Evolutionary conservation across 2,329 filamentous ascomycete genomes (phyloP).

Genomic region (Thermothelomyces thermophilus): DNA sequence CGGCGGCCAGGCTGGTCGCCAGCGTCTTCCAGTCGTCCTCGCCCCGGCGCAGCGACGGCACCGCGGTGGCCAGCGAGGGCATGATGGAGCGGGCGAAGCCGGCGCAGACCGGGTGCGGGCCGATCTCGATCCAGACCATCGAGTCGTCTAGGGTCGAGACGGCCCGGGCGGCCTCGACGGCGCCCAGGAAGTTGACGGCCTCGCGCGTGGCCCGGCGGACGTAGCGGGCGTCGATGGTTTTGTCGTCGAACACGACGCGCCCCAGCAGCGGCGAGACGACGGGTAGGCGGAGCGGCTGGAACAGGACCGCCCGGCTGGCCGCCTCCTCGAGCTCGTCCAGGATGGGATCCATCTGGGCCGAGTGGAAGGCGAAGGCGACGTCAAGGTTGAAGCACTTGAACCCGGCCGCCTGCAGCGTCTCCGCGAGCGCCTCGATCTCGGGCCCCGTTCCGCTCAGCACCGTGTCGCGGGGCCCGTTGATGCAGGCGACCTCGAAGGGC

Average conservation of each 20-base stretch:
- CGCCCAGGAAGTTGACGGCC: conserved; percentile 62
- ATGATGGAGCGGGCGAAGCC: conserved; percentile 53
- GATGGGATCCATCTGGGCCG: conserved; percentile 47
- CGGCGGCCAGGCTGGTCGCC: conserved; percentile 38
- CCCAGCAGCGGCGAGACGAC: conserved; percentile 63
- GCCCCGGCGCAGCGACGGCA: conserved; percentile 47
- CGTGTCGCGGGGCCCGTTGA: conserved; percentile 69
- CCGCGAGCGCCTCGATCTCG: conserved; percentile 40
- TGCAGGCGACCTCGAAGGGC: conserved; percentile 52
- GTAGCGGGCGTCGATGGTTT: conserved; percentile 54
- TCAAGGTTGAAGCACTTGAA: conserved; percentile 41
- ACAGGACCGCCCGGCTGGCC: conserved; percentile 32
- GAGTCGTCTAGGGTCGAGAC: conserved; percentile 46
- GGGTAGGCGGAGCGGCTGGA: conserved; percentile 44
- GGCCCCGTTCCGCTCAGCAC: conserved; percentile 51
- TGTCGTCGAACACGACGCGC: conserved; percentile 48
- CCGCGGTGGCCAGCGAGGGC: conserved; percentile 34
- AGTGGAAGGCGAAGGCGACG: conserved; percentile 50
- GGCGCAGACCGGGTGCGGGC: conserved; percentile 59
- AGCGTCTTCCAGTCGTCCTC: conserved; percentile 54
- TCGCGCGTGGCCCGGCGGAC: conserved; percentile 59
- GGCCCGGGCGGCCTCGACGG: conserved; percentile 46
- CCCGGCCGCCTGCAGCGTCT: conserved; percentile 28
- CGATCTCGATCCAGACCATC: conserved; percentile 61
- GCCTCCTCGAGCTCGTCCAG: conserved; percentile 50